Base-by-base conservation (phyloP, 2,329 filamentous ascomycete genomes). In the Cordyceps pruinosa region DNA sequence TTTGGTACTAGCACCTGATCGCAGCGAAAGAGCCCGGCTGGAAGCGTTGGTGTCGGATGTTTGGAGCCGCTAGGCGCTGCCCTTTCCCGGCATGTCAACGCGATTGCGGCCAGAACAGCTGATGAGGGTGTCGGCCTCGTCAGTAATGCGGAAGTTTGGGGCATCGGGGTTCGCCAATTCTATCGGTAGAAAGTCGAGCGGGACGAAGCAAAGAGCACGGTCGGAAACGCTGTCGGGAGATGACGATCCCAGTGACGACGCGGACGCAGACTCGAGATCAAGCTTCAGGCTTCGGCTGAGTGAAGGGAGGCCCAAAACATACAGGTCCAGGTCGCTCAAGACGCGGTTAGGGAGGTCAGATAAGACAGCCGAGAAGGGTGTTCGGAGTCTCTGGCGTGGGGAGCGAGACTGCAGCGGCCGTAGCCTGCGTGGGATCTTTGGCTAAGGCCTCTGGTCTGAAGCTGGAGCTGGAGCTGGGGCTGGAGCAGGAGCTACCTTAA, bases 91-190 rank as follows among this genome's bases (percentile, higher is more conserved):
- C 1, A 92, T 96, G 82, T 82, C 81, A 32, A 77, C 70, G 71
- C 70, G 85, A 73, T 70, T 83, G 69, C 70, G 84, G 74, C 73
- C 88, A 64, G 83, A 96, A 64, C 84, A 88, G 66, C 75, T 90
- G 4, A 86, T 94, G 47, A 81, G 88, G 51, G 83, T 83, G 41
- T 90, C 88, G n/a, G 89, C 91, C 13, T 90, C 89, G 35, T 89
- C 89, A 1, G 83, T 96, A 66, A 96, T 96, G 75, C 83, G 91
- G 53, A 95, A 92, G 68, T 80, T 97, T 61, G 96, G 89, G 70
- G 86, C 90, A 66, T 86, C 87, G 49, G 91, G 86, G 69, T 87
- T 94, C 61, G 81, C 88, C 15, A 87, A 82, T 62, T 87, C 87
- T 48, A 92, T 95, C 66, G 82, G 83, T 37, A 88, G 86, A 63